These are phyloP conservation scores for Hygrophila difformis DNA, from an alignment of 257 asterid species.

Conservation along the genomic window DNA sequence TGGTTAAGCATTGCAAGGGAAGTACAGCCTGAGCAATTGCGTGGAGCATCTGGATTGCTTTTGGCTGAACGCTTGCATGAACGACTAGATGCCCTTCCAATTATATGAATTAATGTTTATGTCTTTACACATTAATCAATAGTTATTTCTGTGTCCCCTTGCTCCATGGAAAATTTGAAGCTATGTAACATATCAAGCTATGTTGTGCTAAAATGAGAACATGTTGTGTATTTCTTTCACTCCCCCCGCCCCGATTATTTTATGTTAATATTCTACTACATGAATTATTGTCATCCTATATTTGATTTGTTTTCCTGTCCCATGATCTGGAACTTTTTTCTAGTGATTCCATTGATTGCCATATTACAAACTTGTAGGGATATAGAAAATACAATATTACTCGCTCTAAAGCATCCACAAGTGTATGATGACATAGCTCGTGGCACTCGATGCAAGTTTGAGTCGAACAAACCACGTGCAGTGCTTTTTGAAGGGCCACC, in stretches of 20 bases:
- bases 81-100: too few relatives aligned
- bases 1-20: too few relatives aligned
- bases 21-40: too few relatives aligned
- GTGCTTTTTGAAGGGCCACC: constrained; percentile 99
- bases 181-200: constrained; percentile 7
- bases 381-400: constrained; percentile 80
- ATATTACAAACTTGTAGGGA: constrained; percentile 39
- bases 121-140: too few relatives aligned
- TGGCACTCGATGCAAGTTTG: constrained; percentile 87
- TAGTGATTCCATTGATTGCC: constrained; percentile 7
- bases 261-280: constrained; percentile 9
- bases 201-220: not conserved
- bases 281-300: constrained; percentile 8
- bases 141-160: constrained; percentile 3
- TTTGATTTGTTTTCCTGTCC: constrained; percentile 8
- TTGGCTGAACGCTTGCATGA: too few relatives aligned
- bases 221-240: not conserved
- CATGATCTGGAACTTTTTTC: not conserved
- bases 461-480: constrained; percentile 93
- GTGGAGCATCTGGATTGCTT: too few relatives aligned
- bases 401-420: constrained; percentile 86
- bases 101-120: too few relatives aligned
- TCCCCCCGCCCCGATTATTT: not conserved
- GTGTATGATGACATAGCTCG: constrained; percentile 91
- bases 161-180: constrained; percentile 4